Evolutionary conservation across 2,329 filamentous ascomycete genomes (phyloP).

Genomic region (Penicillium sp.): DNA sequence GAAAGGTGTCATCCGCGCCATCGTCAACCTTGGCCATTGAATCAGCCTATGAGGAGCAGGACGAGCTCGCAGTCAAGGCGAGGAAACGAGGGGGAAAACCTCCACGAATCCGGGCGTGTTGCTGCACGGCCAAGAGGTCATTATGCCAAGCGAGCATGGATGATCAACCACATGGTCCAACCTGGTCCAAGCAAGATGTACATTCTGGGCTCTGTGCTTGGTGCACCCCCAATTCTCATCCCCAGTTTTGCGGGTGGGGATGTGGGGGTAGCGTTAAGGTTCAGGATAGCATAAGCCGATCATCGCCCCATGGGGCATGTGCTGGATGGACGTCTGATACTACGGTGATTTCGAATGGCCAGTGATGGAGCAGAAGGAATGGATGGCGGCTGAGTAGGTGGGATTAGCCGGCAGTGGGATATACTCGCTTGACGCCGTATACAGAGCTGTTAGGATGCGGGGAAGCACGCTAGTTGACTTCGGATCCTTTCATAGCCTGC

Average conservation of each 20-base stretch:
- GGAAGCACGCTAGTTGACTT: background rate
- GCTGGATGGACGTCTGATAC: background rate
- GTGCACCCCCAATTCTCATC: background rate
- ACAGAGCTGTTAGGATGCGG: background rate
- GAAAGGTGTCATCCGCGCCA: constrained; percentile 5
- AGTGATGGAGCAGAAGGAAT: background rate
- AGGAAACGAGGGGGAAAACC: constrained; percentile 12
- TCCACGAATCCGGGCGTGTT: constrained; percentile 20
- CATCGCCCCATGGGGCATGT: background rate
- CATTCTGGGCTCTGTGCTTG: background rate
- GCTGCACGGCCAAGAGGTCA: background rate
- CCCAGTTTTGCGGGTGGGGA: constrained; percentile 5
- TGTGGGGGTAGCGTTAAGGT: background rate
- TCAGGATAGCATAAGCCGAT: constrained; percentile 1
- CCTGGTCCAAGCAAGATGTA: background rate
- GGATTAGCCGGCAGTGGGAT: background rate
- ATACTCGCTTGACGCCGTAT: background rate
- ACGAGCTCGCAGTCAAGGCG: constrained; percentile 10
- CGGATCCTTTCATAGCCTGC: background rate
- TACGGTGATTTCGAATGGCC: background rate
- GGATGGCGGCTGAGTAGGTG: background rate
- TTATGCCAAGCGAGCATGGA: background rate
- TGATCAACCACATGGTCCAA: background rate
- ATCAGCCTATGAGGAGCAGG: constrained; percentile 9
- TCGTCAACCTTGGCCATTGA: constrained; percentile 2